Percentiles rank a stretch among this genome's conserved stretches.
These are phyloP conservation scores for Teratosphaeria destructans DNA, from an alignment of 2,329 filamentous ascomycete genomes.

Conservation along the genomic window DNA sequence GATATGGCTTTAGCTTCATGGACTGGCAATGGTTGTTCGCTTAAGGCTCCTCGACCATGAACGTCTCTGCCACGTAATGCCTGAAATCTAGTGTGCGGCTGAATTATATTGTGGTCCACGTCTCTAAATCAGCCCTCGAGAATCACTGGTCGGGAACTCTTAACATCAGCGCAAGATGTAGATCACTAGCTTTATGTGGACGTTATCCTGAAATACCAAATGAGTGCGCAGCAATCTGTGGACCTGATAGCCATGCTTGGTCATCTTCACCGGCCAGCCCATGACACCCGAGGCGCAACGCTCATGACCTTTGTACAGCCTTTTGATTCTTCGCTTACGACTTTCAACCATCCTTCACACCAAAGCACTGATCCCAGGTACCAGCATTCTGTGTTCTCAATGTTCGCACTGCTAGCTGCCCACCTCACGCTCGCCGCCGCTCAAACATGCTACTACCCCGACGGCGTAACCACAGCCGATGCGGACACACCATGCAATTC, in stretches of 20 bases:
- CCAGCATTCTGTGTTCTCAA: not conserved
- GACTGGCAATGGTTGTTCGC: no score
- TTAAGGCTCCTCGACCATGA: no score
- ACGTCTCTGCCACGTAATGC: not conserved
- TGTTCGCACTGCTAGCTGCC: not conserved
- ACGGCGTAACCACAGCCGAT: not conserved
- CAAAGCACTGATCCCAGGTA: not conserved
- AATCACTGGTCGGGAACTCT: not conserved
- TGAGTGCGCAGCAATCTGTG: not conserved
- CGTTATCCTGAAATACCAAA: not conserved
- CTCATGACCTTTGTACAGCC: not conserved
- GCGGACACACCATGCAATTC: not conserved
- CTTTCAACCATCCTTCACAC: not conserved
- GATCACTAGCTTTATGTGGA: not conserved
- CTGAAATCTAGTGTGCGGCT: not conserved
- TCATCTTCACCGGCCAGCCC: not conserved
- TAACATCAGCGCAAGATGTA: not conserved
- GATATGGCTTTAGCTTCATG: no score
- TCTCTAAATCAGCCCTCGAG: not conserved
- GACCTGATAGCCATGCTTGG: not conserved
- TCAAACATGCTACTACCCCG: slow-evolving; percentile 1
- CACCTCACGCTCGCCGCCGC: not conserved
- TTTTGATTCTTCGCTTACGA: not conserved
- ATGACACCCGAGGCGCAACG: not conserved
- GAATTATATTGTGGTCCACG: not conserved